Evolutionary conservation across 2,329 filamentous ascomycete genomes (phyloP).

Genomic region (Cadophora gregata): DNA sequence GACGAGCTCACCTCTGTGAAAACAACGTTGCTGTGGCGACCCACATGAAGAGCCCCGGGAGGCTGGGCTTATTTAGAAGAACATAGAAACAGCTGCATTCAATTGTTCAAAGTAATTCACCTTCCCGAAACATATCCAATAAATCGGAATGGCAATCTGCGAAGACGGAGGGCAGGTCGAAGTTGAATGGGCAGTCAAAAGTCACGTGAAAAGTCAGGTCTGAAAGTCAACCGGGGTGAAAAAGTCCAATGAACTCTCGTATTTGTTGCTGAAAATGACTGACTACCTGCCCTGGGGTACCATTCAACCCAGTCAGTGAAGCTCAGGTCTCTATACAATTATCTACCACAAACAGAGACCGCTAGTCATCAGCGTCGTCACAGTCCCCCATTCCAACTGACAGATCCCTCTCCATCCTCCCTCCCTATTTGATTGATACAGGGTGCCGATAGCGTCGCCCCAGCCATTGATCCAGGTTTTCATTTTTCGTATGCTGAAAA

Average conservation of each 20-base stretch:
- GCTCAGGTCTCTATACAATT: slow-evolving; percentile 37
- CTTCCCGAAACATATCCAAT: not conserved
- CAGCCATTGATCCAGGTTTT: slow-evolving; percentile 24
- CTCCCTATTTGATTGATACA: slow-evolving; percentile 37
- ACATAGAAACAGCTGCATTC: not conserved
- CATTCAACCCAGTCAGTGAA: slow-evolving; percentile 27
- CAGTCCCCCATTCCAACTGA: slow-evolving; percentile 16
- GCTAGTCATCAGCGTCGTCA: slow-evolving; percentile 28
- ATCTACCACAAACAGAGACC: slow-evolving; percentile 31
- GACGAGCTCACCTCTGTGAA: not conserved
- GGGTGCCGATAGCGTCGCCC: slow-evolving; percentile 28
- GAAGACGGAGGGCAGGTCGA: not conserved
- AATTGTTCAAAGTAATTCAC: not conserved
- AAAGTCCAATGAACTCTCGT: slow-evolving; percentile 37
- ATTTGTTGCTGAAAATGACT: slow-evolving; percentile 41
- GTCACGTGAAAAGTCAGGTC: not conserved
- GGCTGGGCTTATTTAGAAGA: not conserved
- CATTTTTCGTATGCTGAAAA: slow-evolving; percentile 35
- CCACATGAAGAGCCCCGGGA: not conserved
- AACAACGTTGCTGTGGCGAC: slow-evolving; percentile 6
- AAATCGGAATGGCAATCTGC: not conserved
- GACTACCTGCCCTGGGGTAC: slow-evolving; percentile 22
- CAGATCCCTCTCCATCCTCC: slow-evolving; percentile 13
- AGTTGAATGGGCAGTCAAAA: not conserved
- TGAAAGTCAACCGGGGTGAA: not conserved